These are phyloP conservation scores for Rhodamnia argentea DNA, from an alignment of 345 rosid species.

Conservation along the genomic window DNA sequence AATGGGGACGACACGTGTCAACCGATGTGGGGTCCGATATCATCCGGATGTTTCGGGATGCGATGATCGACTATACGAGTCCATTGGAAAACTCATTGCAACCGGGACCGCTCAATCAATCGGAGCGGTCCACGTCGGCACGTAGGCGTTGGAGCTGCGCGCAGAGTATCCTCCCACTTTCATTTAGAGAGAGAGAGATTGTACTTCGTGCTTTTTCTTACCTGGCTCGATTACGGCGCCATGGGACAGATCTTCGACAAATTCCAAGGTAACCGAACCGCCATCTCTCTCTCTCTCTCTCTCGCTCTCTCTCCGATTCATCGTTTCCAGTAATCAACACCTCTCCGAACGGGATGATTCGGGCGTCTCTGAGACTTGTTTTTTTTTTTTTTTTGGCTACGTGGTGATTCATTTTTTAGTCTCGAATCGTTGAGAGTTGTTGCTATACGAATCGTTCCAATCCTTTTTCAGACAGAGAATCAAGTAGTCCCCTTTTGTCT, in stretches of 20 bases:
- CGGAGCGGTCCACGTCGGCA: background rate
- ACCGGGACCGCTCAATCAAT: background rate
- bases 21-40: background rate
- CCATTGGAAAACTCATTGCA: background rate
- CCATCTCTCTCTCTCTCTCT: background rate
- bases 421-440: background rate
- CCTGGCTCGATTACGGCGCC: background rate
- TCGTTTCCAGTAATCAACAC: background rate
- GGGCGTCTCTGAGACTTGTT: background rate
- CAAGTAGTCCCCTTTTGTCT: background rate
- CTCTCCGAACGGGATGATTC: background rate
- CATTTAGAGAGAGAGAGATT: background rate
- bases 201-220: background rate
- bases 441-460: no score
- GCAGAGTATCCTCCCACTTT: background rate
- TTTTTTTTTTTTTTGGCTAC: background rate
- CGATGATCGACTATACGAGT: no score
- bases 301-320: background rate
- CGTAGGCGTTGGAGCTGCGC: background rate
- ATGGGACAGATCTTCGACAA: constrained; percentile 81
- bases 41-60: background rate
- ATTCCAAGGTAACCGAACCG: constrained; percentile 33
- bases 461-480: background rate
- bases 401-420: background rate
- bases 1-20: background rate